These are phyloP conservation scores for Magnolia sinica DNA, from an alignment of 164 flowering plant species.

Conservation along the genomic window DNA sequence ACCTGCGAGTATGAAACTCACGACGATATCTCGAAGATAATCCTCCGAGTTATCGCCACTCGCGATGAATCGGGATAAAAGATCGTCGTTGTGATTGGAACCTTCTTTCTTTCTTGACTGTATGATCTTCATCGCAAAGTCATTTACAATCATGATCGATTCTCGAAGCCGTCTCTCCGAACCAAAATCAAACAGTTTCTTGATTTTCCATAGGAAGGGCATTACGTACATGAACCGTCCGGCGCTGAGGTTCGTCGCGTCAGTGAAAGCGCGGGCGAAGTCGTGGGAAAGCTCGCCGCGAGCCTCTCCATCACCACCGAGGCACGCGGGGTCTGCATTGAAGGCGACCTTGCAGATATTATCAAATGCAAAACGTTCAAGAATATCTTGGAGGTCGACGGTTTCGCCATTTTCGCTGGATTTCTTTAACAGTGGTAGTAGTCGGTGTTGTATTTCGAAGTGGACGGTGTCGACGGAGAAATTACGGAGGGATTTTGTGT, in stretches of 20 bases:
- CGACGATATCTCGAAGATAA: constrained; percentile 40
- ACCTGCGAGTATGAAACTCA: constrained; percentile 63
- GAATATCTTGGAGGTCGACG: constrained; percentile 49
- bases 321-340: constrained; percentile 40
- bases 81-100: constrained; percentile 19
- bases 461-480: constrained; percentile 40
- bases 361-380: constrained; percentile 62
- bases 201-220: constrained; percentile 24
- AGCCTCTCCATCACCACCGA: background rate
- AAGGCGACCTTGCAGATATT: constrained; percentile 54
- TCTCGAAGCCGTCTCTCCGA: constrained; percentile 37
- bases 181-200: constrained; percentile 44
- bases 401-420: constrained; percentile 14
- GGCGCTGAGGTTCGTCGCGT: constrained; percentile 43
- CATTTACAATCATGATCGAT: constrained; percentile 40
- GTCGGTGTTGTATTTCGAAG: constrained; percentile 28
- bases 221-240: constrained; percentile 45
- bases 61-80: constrained; percentile 44
- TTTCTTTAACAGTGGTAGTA: constrained; percentile 35
- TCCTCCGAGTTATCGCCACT: constrained; percentile 25
- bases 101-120: constrained; percentile 21
- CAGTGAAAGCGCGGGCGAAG: constrained; percentile 55
- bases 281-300: constrained; percentile 6
- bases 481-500: constrained; percentile 44
- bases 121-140: constrained; percentile 49